Evolutionary conservation across 2,329 filamentous ascomycete species (phyloP).

Genomic region (Dactylellina haptotyla): DNA sequence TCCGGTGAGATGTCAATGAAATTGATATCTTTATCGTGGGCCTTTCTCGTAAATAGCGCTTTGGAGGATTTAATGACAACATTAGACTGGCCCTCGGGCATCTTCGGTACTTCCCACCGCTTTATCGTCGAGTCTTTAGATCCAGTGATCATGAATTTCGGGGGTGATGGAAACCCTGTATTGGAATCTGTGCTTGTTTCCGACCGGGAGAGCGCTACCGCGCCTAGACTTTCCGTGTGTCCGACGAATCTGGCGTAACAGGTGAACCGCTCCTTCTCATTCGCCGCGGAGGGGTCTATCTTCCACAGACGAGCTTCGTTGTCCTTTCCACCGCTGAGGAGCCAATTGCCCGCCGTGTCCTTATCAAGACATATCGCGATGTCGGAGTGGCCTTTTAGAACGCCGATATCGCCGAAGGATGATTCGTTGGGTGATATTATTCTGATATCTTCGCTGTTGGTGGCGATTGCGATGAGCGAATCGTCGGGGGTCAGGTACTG

Average conservation of each 20-base stretch:
- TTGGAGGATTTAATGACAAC: constrained; percentile 62
- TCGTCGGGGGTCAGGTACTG: constrained; percentile 83
- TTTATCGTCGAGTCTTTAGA: constrained; percentile 97
- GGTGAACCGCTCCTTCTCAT: constrained; percentile 74
- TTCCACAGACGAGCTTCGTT: constrained; percentile 93
- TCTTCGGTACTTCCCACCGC: constrained; percentile 81
- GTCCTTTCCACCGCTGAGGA: constrained; percentile 95
- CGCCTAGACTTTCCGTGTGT: constrained; percentile 92
- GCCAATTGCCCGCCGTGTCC: constrained; percentile 97
- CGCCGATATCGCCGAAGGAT: constrained; percentile 82
- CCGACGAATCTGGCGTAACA: constrained; percentile 86
- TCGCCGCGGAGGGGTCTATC: constrained; percentile 70
- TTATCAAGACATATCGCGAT: constrained; percentile 94
- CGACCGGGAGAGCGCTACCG: constrained; percentile 81
- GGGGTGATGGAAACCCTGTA: constrained; percentile 78
- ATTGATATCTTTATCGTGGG: constrained; percentile 99
- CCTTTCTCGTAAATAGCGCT: constrained; percentile 88
- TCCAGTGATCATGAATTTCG: constrained; percentile 85
- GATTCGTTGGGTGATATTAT: constrained; percentile 74
- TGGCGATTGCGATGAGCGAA: constrained; percentile 86
- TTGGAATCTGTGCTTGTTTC: constrained; percentile 75
- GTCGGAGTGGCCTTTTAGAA: constrained; percentile 90
- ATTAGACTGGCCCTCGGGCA: constrained; percentile 58
- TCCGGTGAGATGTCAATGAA: constrained; percentile 82
- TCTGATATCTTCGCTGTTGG: constrained; percentile 92